Evolutionary conservation across 2,329 filamentous ascomycete species (phyloP).

Genomic region (Bipolaris oryzae): DNA sequence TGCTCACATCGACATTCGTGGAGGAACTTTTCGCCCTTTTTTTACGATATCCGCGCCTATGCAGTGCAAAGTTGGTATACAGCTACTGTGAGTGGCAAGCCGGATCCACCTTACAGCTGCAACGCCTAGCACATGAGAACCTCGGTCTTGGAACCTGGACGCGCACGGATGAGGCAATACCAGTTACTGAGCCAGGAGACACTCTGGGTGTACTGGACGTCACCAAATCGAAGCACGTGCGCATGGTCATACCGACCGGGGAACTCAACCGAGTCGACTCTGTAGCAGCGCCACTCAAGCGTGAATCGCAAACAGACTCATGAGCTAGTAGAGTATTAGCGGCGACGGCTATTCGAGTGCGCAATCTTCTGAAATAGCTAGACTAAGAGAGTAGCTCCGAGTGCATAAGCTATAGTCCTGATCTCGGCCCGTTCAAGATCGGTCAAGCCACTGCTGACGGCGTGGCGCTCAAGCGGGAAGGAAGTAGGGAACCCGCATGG

Average conservation of each 20-base stretch:
- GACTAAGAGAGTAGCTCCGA: not conserved
- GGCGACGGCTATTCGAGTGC: not conserved
- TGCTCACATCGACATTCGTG: not conserved
- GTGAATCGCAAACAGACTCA: too few species aligned
- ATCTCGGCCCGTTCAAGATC: not conserved
- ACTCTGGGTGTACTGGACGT: too few species aligned
- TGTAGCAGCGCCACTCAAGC: too few species aligned
- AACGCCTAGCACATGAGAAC: not conserved
- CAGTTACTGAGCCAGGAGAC: too few species aligned
- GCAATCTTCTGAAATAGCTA: not conserved
- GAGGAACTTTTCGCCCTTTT: not conserved
- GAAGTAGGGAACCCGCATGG: not conserved
- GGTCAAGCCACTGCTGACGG: not conserved
- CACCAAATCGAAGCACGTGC: too few species aligned
- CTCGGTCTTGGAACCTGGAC: not conserved
- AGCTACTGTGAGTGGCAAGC: not conserved
- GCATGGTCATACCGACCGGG: too few species aligned
- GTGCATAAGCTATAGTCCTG: not conserved
- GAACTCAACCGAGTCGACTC: too few species aligned
- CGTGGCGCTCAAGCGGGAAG: not conserved
- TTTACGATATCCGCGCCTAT: not conserved
- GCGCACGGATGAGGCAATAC: not conserved
- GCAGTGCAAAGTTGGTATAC: not conserved
- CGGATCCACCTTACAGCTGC: not conserved
- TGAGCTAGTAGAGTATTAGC: not conserved